These are phyloP conservation scores for Lentinula novae-zelandiae DNA, from an alignment of 1,284 basidiomycete genomes.

Conservation along the genomic window DNA sequence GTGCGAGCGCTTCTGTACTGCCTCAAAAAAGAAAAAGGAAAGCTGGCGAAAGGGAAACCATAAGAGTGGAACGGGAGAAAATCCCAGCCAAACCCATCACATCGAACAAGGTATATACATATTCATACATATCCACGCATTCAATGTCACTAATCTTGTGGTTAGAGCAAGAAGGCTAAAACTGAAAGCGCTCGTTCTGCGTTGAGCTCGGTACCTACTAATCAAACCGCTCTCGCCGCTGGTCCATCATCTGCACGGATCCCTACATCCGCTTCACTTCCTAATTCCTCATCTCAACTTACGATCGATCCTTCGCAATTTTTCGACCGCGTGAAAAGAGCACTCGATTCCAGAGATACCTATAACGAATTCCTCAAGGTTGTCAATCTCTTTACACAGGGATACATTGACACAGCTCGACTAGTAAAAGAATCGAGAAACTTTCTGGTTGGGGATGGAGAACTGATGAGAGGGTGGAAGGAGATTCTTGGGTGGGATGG, in stretches of 20 bases:
- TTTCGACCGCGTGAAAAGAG: constrained; percentile 91
- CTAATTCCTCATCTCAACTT: constrained; percentile 17
- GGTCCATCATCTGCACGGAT: constrained; percentile 26
- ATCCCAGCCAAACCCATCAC: neutral
- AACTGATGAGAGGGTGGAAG: constrained; percentile 83
- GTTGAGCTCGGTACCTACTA: constrained; percentile 1
- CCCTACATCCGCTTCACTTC: constrained; percentile 14
- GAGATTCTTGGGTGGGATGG: constrained; percentile 91
- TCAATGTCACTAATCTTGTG: constrained; percentile 10
- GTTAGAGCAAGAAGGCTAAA: constrained; percentile 32
- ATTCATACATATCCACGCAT: neutral
- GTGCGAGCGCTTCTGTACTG: constrained; percentile 26
- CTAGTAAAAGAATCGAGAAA: constrained; percentile 68
- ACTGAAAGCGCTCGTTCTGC: constrained; percentile 25
- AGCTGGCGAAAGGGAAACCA: constrained; percentile 39
- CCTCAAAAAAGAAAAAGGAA: constrained; percentile 68
- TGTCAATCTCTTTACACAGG: constrained; percentile 93
- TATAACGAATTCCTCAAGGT: constrained; percentile 98
- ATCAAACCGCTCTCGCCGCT: constrained; percentile 13
- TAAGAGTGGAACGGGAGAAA: constrained; percentile 25
- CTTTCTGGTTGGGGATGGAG: constrained; percentile 66
- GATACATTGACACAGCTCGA: constrained; percentile 84
- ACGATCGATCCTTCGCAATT: constrained; percentile 79
- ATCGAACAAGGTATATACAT: constrained; percentile 24
- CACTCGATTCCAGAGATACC: constrained; percentile 82